phyloP scores from a whole-genome alignment of 2,329 filamentous ascomycete genomes.

The Zarea fungicola region DNA sequence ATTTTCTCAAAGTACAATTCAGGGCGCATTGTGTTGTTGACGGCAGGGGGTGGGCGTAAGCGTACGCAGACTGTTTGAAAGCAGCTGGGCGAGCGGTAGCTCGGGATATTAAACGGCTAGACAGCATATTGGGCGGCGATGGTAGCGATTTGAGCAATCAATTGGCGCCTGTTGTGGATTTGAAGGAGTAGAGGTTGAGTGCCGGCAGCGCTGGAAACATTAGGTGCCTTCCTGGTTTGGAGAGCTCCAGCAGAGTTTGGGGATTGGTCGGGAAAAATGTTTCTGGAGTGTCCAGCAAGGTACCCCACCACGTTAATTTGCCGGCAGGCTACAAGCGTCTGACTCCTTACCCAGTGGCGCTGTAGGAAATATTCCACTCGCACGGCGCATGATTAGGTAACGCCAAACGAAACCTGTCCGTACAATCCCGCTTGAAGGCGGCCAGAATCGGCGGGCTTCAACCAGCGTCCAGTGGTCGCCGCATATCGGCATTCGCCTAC shows the following conservation, averaged over 20 bases:
- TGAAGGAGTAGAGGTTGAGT: constrained; percentile 9
- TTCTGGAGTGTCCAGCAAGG: neutral
- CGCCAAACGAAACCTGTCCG: constrained; percentile 5
- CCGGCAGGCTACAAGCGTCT: neutral
- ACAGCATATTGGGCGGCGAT: constrained; percentile 47
- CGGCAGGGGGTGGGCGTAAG: constrained; percentile 13
- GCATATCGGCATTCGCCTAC: neutral
- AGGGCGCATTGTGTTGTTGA: neutral
- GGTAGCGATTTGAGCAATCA: constrained; percentile 21
- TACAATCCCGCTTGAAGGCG: constrained; percentile 2
- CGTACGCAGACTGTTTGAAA: constrained; percentile 51
- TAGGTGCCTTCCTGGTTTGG: constrained; percentile 14
- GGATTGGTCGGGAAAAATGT: constrained; percentile 9
- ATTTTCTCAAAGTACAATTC: constrained; percentile 8
- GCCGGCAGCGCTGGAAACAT: constrained; percentile 1
- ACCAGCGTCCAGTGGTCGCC: neutral
- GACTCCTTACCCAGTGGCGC: neutral
- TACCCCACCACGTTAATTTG: constrained; percentile 7
- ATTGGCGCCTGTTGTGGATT: constrained; percentile 19
- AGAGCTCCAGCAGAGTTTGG: constrained; percentile 15
- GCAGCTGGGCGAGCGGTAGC: constrained; percentile 49
- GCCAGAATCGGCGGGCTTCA: constrained; percentile 11
- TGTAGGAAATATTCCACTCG: neutral
- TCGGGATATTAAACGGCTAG: constrained; percentile 56
- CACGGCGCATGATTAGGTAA: constrained; percentile 11